Evolutionary conservation across 2,329 filamentous ascomycete species (phyloP), one percentile per base, ranked within the genome.

Genomic region (Exophiala sp.): DNA sequence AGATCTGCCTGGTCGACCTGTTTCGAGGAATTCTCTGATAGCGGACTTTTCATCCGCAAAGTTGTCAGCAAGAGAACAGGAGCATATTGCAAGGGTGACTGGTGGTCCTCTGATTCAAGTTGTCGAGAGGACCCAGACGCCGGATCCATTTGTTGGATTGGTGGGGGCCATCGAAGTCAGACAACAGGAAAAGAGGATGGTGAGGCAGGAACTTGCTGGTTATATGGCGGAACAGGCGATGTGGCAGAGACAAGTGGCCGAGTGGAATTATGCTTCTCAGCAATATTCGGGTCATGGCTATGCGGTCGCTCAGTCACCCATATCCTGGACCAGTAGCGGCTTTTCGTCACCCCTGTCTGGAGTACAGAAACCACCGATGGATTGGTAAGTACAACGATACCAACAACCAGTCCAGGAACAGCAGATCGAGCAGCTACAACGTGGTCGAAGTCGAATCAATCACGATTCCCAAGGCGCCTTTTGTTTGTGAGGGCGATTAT

Each of bases 61-160:
- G 53, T 77, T 96, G n/a, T 91, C 88, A 16, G 91, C 91, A 14
- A 83, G 87, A 12, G 91, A 96, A 69, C 91, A 95, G 68, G 89
- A 95, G 71, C 87, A 95, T 62, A 81, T 95, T n/a, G 88, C 91
- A 8, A 83, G 88, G 35, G 78, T 89, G 62, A 95, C 90, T 0
- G 88, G 88, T 1, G 85, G 84, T 0, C 88, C 91, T 0, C 75
- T 95, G 46, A 81, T 95, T 63, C 84, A 81, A 54, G 75, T 95
- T 67, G 80, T 79, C 77, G 77, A 47, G 75, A 78, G 55, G 71
- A 74, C 40, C 74, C 75, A 50, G 72, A 77, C 8, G 68, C 79
- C 66, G 12, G 67, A 72, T 39, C 67, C 69, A 32, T 81, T 82
- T 1, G 73, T 74, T 18, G 86, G 87, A 0, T 76, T 96, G 1